These are phyloP conservation scores for Magnolia sinica DNA, from an alignment of 164 flowering plant genomes.

Conservation along the genomic window DNA sequence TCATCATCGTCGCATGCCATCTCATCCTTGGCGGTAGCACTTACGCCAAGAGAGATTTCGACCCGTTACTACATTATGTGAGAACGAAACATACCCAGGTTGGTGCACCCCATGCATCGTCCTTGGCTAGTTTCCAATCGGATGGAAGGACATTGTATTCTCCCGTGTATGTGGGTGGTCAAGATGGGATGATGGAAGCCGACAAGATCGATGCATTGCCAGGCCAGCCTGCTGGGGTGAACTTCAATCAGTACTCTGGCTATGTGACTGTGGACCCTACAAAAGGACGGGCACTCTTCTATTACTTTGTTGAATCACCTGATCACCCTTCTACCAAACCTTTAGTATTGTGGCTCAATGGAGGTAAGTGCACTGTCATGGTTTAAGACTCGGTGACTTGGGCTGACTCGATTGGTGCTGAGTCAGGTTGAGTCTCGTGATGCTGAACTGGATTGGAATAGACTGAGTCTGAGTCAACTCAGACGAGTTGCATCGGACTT, in stretches of 20 bases:
- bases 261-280: constrained; percentile 38
- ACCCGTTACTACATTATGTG: neutral
- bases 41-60: neutral
- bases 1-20: neutral
- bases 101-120: neutral
- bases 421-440: neutral
- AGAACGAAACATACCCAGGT: neutral
- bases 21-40: neutral
- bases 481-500: neutral
- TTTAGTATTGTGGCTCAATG: constrained; percentile 88
- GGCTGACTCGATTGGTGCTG: neutral
- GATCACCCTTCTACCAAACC: constrained; percentile 45
- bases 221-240: constrained; percentile 42
- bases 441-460: neutral
- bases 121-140: neutral
- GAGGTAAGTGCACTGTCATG: constrained; percentile 42
- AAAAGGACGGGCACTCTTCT: constrained; percentile 39
- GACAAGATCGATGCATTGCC: constrained; percentile 43
- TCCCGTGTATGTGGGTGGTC: constrained; percentile 4
- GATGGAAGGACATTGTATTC: neutral
- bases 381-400: neutral
- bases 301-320: constrained; percentile 13
- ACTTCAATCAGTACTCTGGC: constrained; percentile 49
- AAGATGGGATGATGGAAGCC: constrained; percentile 28
- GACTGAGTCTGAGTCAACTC: neutral